A percentile compares a stretch with the other conserved stretches of the same genome.
Conservation (phyloP, 345 rosid species). For the Orychophragmus violaceus region DNA sequence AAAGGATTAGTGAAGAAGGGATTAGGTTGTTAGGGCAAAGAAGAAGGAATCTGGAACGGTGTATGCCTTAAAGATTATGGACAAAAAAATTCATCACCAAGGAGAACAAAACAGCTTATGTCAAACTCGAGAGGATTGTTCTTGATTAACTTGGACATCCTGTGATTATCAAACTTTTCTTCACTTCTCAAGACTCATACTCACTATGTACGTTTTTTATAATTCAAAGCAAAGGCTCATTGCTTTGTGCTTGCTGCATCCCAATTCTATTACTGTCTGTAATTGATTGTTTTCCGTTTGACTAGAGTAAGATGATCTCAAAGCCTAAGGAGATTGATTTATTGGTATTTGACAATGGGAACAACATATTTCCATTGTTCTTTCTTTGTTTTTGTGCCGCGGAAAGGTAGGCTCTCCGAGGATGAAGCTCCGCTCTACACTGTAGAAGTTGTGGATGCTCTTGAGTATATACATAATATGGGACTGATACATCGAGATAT, state of each 20-base stretch:
- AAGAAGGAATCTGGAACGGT: constrained; percentile 81
- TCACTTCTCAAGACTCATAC: constrained; percentile 83
- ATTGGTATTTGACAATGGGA: constrained; percentile 44
- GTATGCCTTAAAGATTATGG: constrained; percentile 97
- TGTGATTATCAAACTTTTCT: constrained; percentile 76
- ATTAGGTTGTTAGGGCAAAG: constrained; percentile 92
- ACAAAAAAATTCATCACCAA: constrained; percentile 94
- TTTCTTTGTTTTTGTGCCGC: not conserved
- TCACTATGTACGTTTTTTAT: constrained; percentile 80
- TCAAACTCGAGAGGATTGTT: constrained; percentile 85
- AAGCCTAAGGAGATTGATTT: not conserved
- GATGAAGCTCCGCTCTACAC: constrained; percentile 87
- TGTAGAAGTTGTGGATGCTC: constrained; percentile 92
- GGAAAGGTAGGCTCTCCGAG: constrained; percentile 78
- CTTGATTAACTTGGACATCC: constrained; percentile 96
- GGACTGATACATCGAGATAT: no score
- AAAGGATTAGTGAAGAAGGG: no score
- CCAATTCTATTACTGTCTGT: no score
- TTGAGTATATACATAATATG: constrained; percentile 82
- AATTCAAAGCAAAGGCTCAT: no score
- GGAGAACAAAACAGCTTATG: no score
- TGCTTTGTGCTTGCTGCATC: no score
- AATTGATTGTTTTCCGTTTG: no score
- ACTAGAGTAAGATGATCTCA: constrained; percentile 57
- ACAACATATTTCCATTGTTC: no score